Conservation (phyloP, 2,329 filamentous ascomycete genomes). For the Trichoderma koningiopsis region DNA sequence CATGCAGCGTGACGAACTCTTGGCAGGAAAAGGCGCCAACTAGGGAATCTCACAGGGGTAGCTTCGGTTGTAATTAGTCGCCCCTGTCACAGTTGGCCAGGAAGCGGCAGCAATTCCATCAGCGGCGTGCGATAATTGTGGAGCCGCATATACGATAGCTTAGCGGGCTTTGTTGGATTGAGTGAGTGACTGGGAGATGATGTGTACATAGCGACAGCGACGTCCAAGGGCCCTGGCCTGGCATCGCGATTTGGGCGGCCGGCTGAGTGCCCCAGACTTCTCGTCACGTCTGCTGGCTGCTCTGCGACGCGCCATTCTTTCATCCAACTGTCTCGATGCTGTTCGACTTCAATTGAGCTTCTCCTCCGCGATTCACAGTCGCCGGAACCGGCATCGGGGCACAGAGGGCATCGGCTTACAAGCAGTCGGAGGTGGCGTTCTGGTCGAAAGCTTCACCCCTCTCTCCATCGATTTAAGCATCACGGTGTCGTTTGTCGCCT, state of each 20-base stretch:
- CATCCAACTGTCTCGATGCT: background rate
- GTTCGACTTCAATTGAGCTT: conserved; percentile 3
- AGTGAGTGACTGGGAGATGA: conserved; percentile 18
- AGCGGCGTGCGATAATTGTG: conserved; percentile 26
- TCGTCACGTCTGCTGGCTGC: background rate
- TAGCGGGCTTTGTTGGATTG: conserved; percentile 11
- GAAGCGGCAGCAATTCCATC: conserved; percentile 25
- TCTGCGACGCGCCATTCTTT: background rate
- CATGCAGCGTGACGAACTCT: conserved; percentile 23
- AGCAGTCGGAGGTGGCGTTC: conserved; percentile 17
- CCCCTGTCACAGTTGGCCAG: conserved; percentile 21
- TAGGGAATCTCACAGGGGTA: conserved; percentile 26
- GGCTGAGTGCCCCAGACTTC: background rate
- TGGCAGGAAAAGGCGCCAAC: conserved; percentile 9
- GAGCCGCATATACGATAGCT: conserved; percentile 22
- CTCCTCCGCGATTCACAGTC: conserved; percentile 6
- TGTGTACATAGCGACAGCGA: conserved; percentile 5
- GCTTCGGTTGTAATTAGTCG: conserved; percentile 23
- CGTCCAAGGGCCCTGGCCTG: conserved; percentile 15
- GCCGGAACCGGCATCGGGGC: conserved; percentile 23
- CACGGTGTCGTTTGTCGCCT: conserved; percentile 10
- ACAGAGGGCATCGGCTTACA: conserved; percentile 12
- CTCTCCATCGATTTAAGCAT: conserved; percentile 8
- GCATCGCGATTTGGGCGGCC: conserved; percentile 15
- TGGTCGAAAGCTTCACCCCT: conserved; percentile 24